Evolutionary conservation across 23 red algal species (phyloP).

Genomic region (Gracilariopsis chorda): DNA sequence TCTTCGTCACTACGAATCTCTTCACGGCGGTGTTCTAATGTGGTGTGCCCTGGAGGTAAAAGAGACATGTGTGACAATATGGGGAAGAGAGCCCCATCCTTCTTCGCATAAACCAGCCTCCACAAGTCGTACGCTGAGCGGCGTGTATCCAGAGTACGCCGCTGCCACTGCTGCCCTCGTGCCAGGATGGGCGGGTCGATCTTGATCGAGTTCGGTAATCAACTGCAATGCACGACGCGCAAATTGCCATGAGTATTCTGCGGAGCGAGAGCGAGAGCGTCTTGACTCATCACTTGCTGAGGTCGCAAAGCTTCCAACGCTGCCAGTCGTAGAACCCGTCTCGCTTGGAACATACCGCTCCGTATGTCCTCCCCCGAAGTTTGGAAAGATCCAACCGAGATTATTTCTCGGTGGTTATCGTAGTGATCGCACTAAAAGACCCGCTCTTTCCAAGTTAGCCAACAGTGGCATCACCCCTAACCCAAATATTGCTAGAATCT

Average conservation of each 20-base stretch:
- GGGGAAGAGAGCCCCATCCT: conserved; percentile 69
- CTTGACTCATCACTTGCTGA: background rate
- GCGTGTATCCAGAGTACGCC: conserved; percentile 69
- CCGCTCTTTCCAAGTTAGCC: conserved; percentile 44
- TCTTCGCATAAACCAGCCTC: conserved; percentile 42
- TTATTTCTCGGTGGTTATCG: conserved; percentile 10
- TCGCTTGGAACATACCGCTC: conserved; percentile 11
- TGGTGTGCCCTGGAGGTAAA: conserved; percentile 60
- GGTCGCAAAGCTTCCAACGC: conserved; percentile 4
- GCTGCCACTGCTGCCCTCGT: conserved; percentile 27
- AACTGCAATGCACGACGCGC: conserved; percentile 55
- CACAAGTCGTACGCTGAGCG: conserved; percentile 58
- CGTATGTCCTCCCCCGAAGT: conserved; percentile 29
- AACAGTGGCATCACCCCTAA: conserved; percentile 42
- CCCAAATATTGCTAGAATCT: conserved; percentile 55
- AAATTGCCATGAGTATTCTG: conserved; percentile 74
- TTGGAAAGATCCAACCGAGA: conserved; percentile 30
- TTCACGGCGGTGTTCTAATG: conserved; percentile 45
- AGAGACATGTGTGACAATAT: conserved; percentile 41
- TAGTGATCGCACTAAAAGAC: conserved; percentile 32
- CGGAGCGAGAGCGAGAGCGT: conserved; percentile 5
- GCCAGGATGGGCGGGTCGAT: conserved; percentile 1
- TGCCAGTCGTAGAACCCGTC: conserved; percentile 9
- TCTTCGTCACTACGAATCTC: conserved; percentile 1
- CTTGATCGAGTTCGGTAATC: conserved; percentile 59